Percentiles rank a stretch among this genome's conserved stretches.
Conservation (phyloP, 768 basidiomycete species). For the Glaciozyma antarctica region DNA sequence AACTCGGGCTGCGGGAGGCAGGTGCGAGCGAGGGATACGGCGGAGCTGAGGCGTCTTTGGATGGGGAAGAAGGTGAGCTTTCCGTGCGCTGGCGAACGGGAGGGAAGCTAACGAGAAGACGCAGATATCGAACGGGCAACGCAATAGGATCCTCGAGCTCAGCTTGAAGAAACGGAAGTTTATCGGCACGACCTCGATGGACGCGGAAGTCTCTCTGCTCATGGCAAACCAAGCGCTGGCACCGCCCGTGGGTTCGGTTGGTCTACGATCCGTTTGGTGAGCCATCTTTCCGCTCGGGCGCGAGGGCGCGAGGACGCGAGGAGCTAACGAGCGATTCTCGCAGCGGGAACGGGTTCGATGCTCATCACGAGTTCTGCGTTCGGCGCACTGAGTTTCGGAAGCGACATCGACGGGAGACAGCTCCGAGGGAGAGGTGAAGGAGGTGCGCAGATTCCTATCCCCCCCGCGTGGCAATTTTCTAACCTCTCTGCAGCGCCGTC, state of each 20-base stretch:
- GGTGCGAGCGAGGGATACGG: constrained; percentile 22
- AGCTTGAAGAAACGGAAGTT: constrained; percentile 82
- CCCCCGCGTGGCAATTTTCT: background rate
- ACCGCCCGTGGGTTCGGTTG: constrained; percentile 71
- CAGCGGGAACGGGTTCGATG: constrained; percentile 45
- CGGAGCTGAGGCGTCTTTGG: constrained; percentile 48
- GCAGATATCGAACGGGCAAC: constrained; percentile 34
- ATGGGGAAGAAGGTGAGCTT: constrained; percentile 76
- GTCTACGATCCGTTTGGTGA: constrained; percentile 91
- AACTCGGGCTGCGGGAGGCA: constrained; percentile 6
- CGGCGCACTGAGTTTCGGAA: constrained; percentile 76
- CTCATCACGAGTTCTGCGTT: constrained; percentile 66
- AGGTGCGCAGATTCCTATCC: background rate
- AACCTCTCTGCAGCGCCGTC: background rate
- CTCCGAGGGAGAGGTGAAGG: constrained; percentile 79
- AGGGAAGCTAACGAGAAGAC: background rate
- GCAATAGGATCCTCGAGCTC: constrained; percentile 58
- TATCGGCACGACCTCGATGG: constrained; percentile 97
- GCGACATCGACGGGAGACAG: constrained; percentile 94
- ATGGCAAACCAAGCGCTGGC: constrained; percentile 98
- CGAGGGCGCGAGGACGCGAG: background rate
- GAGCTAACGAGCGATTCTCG: background rate
- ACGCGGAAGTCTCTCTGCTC: constrained; percentile 82
- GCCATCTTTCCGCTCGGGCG: background rate
- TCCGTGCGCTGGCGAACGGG: background rate